Evolutionary conservation across 306 rosid species (phyloP).

Genomic region (Fragaria vesca): DNA sequence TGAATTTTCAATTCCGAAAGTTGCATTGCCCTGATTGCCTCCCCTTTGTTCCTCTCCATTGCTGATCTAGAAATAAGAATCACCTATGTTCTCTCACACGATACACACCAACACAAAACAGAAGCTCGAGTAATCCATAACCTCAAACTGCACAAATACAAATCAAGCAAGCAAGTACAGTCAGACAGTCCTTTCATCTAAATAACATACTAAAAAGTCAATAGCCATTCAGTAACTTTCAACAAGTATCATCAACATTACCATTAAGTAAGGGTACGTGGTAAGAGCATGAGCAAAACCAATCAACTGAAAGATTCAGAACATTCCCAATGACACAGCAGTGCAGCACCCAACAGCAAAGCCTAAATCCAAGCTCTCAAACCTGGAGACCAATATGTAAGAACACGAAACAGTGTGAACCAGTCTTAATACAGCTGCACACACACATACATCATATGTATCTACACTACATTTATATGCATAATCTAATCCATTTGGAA

Average conservation of each 20-base stretch:
- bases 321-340: neutral
- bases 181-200: slow-evolving; percentile 1
- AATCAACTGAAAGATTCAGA: neutral
- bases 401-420: neutral
- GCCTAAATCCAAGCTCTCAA: slow-evolving; percentile 3
- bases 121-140: slow-evolving; percentile 3
- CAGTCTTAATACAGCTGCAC: neutral
- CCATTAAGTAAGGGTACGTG: neutral
- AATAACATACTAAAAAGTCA: neutral
- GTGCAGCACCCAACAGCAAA: neutral
- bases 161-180: slow-evolving; percentile 14
- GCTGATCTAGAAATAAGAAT: slow-evolving; percentile 30
- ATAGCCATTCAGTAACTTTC: slow-evolving; percentile 9
- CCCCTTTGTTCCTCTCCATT: slow-evolving; percentile 96
- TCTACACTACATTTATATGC: neutral
- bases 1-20: slow-evolving; percentile 66
- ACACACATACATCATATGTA: neutral
- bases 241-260: neutral
- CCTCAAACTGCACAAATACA: slow-evolving; percentile 35
- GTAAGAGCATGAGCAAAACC: neutral
- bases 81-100: slow-evolving; percentile 13
- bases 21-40: slow-evolving; percentile 65
- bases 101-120: neutral
- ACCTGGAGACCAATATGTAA: slow-evolving; percentile 1
- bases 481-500: neutral